A percentile compares a stretch with the other conserved stretches of the same genome.
phyloP scores from a whole-genome alignment of 805 yeast species.

The Candida maltosa region DNA sequence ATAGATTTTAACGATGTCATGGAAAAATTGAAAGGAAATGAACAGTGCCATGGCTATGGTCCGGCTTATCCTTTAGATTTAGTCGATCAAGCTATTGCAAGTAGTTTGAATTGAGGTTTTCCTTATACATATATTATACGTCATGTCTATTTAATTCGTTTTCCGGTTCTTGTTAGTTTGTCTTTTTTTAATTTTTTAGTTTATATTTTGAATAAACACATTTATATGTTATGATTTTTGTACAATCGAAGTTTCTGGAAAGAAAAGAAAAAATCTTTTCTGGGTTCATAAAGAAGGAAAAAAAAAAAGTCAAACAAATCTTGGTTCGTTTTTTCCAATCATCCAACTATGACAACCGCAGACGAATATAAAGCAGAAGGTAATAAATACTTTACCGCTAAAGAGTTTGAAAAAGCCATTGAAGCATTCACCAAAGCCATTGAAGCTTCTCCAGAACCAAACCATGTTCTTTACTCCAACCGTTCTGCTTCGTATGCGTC shows the following conservation, averaged over 20 bases:
- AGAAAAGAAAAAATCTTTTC: not conserved
- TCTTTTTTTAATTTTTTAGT: too few relatives aligned
- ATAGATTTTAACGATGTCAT: constrained; percentile 60
- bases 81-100: constrained; percentile 28
- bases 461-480: constrained; percentile 90
- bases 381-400: constrained; percentile 86
- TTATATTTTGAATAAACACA: too few relatives aligned
- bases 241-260: not conserved
- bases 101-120: constrained; percentile 1
- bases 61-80: constrained; percentile 54
- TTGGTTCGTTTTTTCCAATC: not conserved
- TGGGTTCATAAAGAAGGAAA: constrained; percentile 1
- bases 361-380: constrained; percentile 89
- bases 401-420: constrained; percentile 77
- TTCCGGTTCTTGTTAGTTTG: too few relatives aligned
- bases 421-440: constrained; percentile 84
- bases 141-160: too few relatives aligned
- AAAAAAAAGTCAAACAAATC: not conserved
- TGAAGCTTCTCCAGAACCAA: constrained; percentile 74
- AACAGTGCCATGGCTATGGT: constrained; percentile 77
- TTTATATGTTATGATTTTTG: too few relatives aligned
- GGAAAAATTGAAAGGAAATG: constrained; percentile 59
- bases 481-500: constrained; percentile 92
- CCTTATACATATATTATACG: too few relatives aligned
- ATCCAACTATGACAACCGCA: constrained; percentile 44